phyloP scores from a whole-genome alignment of 257 asterid species.

The Solanum arcanum region DNA sequence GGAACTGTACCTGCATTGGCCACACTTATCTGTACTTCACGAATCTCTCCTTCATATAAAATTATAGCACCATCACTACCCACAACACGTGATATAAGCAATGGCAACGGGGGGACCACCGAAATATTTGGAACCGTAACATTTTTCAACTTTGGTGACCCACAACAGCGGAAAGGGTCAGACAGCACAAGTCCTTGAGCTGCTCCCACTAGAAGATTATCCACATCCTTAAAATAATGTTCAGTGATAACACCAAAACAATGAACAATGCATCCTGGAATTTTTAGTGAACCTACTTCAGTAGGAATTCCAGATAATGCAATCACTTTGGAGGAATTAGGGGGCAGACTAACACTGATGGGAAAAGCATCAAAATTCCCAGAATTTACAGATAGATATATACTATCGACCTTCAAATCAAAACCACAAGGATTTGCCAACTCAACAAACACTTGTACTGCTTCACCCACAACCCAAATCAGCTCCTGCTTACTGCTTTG shows the following conservation, averaged over 20 bases:
- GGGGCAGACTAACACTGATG: slow-evolving; percentile 66
- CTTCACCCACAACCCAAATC: slow-evolving; percentile 94
- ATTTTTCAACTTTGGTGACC: slow-evolving; percentile 72
- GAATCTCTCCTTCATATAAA: slow-evolving; percentile 96
- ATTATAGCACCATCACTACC: slow-evolving; percentile 93
- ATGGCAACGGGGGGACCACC: slow-evolving; percentile 80
- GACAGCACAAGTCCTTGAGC: slow-evolving; percentile 98
- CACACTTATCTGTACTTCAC: slow-evolving; percentile 74
- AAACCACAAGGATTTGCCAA: slow-evolving; percentile 99
- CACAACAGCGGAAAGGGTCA: slow-evolving; percentile 96
- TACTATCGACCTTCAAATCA: slow-evolving; percentile 88
- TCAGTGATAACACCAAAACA: slow-evolving; percentile 96
- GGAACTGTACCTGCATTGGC: slow-evolving; percentile 99
- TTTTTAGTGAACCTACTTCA: slow-evolving; percentile 63
- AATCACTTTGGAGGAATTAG: slow-evolving; percentile 89
- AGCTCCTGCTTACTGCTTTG: slow-evolving; percentile 71
- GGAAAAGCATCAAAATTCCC: slow-evolving; percentile 93
- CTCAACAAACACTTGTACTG: slow-evolving; percentile 90
- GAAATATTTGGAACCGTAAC: slow-evolving; percentile 53
- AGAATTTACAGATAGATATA: slow-evolving; percentile 81
- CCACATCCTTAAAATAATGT: slow-evolving; percentile 95
- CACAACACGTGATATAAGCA: slow-evolving; percentile 62
- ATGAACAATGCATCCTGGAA: slow-evolving; percentile 93
- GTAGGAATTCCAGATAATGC: slow-evolving; percentile 92
- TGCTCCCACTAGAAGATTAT: slow-evolving; percentile 79